These are phyloP conservation scores for Posidonia australis DNA, from an alignment of 106 monocot species.

Conservation along the genomic window DNA sequence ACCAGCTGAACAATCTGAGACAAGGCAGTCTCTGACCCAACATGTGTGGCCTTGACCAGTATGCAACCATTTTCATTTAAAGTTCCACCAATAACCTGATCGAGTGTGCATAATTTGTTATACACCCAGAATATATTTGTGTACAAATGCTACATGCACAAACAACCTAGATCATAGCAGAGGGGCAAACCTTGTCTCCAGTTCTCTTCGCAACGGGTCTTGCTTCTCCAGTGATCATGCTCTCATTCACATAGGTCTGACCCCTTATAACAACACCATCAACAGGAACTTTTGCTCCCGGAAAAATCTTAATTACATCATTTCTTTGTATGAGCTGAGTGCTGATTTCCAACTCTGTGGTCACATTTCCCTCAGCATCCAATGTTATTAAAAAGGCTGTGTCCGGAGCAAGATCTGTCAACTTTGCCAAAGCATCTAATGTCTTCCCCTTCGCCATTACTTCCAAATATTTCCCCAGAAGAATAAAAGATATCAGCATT, in stretches of 20 bases:
- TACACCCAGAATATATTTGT: too few relatives aligned
- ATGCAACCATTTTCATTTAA: slow-evolving; percentile 85
- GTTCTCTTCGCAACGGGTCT: slow-evolving; percentile 47
- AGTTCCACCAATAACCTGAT: slow-evolving; percentile 81
- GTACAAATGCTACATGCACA: too few relatives aligned
- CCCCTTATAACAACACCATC: slow-evolving; percentile 86
- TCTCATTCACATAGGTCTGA: slow-evolving; percentile 80
- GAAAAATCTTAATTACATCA: slow-evolving; percentile 80
- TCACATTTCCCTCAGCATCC: slow-evolving; percentile 49
- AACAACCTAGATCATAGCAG: too few relatives aligned
- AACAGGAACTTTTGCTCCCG: slow-evolving; percentile 82
- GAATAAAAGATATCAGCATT: slow-evolving; percentile 93
- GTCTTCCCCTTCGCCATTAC: slow-evolving; percentile 86
- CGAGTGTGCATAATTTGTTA: too few relatives aligned
- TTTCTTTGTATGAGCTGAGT: slow-evolving; percentile 74
- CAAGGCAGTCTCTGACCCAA: slow-evolving; percentile 72
- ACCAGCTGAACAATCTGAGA: slow-evolving; percentile 93
- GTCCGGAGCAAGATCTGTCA: slow-evolving; percentile 80
- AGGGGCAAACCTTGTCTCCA: too few relatives aligned
- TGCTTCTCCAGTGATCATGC: slow-evolving; percentile 99
- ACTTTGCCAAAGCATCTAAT: slow-evolving; percentile 72
- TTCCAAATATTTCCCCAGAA: slow-evolving; percentile 86
- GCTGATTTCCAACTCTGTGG: slow-evolving; percentile 78
- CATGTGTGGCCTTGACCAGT: slow-evolving; percentile 67
- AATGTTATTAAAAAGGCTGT: slow-evolving; percentile 54